These are phyloP conservation scores for Beauveria scarabaeidicola DNA, from an alignment of 2,329 filamentous ascomycete species.

Conservation along the genomic window DNA sequence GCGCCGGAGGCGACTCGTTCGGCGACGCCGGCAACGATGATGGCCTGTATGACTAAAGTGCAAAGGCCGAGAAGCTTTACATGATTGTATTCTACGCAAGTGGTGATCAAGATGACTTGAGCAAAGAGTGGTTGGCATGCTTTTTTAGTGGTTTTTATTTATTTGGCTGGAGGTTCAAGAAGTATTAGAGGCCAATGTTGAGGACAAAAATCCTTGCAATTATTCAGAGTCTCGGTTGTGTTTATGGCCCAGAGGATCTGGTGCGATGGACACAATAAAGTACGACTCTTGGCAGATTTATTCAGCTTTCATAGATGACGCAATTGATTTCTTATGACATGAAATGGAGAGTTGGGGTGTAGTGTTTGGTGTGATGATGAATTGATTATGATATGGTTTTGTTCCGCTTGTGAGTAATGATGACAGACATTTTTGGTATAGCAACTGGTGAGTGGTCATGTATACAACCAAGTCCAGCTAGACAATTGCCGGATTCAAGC, in stretches of 20 bases:
- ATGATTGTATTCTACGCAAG: slow-evolving; percentile 14
- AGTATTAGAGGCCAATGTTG: slow-evolving; percentile 16
- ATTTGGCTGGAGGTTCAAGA: slow-evolving; percentile 26
- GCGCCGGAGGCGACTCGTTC: slow-evolving; percentile 56
- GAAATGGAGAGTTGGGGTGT: neutral
- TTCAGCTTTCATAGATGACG: slow-evolving; percentile 23
- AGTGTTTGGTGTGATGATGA: neutral
- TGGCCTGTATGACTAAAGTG: slow-evolving; percentile 86
- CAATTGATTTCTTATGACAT: slow-evolving; percentile 21
- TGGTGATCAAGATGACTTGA: neutral
- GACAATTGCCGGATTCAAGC: neutral
- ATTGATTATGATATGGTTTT: neutral
- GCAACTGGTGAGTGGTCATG: neutral
- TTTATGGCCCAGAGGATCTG: neutral
- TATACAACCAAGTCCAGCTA: slow-evolving; percentile 4
- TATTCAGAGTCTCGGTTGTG: neutral
- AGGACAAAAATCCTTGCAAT: slow-evolving; percentile 11
- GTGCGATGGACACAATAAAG: neutral
- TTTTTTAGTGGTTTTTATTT: slow-evolving; percentile 14
- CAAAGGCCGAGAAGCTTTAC: neutral
- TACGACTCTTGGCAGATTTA: slow-evolving; percentile 12
- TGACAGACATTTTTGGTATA: neutral
- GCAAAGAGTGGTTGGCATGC: slow-evolving; percentile 13
- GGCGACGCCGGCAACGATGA: slow-evolving; percentile 89
- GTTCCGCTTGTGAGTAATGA: neutral